Percentiles rank a stretch among this genome's conserved stretches.
phyloP scores from a whole-genome alignment of 352 stramenopile genomes.

The Globisporangium echinulatum region DNA sequence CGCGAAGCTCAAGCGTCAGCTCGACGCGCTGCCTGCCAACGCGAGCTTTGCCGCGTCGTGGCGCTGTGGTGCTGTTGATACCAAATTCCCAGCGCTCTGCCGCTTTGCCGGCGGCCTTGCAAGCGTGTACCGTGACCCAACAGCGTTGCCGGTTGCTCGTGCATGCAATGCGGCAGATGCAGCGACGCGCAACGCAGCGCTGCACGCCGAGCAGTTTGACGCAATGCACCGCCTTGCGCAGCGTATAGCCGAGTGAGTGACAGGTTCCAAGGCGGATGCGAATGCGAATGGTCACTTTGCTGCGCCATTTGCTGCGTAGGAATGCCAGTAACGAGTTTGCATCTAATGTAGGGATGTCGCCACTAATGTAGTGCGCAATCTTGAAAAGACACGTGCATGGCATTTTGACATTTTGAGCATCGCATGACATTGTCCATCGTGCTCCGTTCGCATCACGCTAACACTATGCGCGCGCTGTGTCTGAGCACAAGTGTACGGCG shows the following conservation, averaged over 20 bases:
- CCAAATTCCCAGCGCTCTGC: slow-evolving; percentile 5
- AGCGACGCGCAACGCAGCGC: neutral
- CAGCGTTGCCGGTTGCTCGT: neutral
- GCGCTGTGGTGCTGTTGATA: neutral
- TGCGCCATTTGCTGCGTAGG: no score
- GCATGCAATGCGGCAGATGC: neutral
- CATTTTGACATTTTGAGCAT: no score
- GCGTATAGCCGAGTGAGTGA: no score
- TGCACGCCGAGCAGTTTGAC: slow-evolving; percentile 6
- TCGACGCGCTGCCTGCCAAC: neutral
- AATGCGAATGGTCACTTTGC: no score
- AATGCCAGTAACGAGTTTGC: no score
- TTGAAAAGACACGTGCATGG: neutral
- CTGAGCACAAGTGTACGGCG: slow-evolving; percentile 40
- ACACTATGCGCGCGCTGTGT: slow-evolving; percentile 41
- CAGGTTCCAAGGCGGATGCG: no score
- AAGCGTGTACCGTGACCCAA: slow-evolving; percentile 3
- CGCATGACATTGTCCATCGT: no score
- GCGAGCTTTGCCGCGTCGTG: slow-evolving; percentile 9
- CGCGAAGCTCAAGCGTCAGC: neutral
- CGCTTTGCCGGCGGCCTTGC: slow-evolving; percentile 6
- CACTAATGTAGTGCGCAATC: neutral
- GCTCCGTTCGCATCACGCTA: no score
- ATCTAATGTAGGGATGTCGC: neutral
- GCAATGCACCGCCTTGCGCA: neutral